phyloP scores from a whole-genome alignment of 257 asterid species.

The Solanum peruvianum region DNA sequence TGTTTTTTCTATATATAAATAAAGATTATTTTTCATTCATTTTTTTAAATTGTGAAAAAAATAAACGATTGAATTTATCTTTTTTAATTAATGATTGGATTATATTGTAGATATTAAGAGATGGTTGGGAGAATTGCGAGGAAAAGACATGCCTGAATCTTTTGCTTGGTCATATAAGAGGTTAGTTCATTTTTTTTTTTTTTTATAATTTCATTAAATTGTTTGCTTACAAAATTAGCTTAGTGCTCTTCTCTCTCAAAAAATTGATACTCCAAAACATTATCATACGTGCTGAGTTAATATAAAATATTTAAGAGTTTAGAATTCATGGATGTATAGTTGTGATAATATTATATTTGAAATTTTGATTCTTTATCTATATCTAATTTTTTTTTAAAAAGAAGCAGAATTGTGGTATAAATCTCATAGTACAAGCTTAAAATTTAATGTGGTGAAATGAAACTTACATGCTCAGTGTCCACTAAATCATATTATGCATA shows the following conservation, averaged over 20 bases:
- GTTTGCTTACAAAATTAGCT: neutral
- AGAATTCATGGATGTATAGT: neutral
- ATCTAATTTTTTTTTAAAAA: too few species aligned
- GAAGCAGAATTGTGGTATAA: neutral
- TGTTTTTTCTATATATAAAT: neutral
- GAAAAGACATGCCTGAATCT: conserved; percentile 70
- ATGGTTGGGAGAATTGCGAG: conserved; percentile 82
- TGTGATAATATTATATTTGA: neutral
- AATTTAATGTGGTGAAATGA: neutral
- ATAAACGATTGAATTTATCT: too few species aligned
- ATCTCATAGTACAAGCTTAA: neutral
- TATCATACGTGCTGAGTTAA: neutral
- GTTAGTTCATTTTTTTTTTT: conserved; percentile 13
- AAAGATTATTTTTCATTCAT: neutral
- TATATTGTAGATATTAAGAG: conserved; percentile 60
- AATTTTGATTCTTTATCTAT: neutral
- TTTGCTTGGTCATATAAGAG: conserved; percentile 94
- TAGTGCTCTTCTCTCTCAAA: neutral
- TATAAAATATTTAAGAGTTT: neutral
- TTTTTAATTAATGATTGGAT: neutral
- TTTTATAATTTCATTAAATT: neutral
- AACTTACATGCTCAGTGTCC: neutral
- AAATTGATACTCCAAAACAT: neutral
- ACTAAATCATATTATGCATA: neutral
- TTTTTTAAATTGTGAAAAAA: neutral